These are phyloP conservation scores for Peniophora sp. DNA, from an alignment of 1,284 basidiomycete genomes.

Conservation along the genomic window DNA sequence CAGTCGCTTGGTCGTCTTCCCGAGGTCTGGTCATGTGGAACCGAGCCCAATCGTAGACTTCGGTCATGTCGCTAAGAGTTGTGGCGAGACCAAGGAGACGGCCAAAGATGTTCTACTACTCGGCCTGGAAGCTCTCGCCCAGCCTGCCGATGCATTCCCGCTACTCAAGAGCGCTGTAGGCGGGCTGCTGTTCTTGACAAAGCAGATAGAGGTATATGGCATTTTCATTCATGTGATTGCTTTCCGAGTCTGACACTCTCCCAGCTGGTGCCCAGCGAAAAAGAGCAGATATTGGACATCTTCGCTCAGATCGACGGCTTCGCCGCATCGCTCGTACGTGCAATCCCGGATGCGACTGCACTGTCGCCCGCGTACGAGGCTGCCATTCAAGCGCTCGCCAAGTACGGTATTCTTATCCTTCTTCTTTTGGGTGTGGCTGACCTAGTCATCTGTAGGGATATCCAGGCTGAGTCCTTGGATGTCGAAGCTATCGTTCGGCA, in stretches of 20 bases:
- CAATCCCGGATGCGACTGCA: neutral
- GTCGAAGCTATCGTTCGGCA: neutral
- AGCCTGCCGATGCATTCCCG: neutral
- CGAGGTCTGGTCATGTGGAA: too few species aligned
- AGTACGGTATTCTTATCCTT: neutral
- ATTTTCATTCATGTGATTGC: neutral
- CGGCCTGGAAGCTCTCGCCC: neutral
- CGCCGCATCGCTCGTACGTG: neutral
- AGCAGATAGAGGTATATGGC: neutral
- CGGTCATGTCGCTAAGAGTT: too few species aligned
- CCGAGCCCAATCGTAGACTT: too few species aligned
- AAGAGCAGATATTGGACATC: neutral
- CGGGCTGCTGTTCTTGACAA: neutral
- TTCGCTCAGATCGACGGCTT: neutral
- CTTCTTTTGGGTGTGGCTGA: neutral
- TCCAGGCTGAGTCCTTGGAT: neutral
- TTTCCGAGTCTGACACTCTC: neutral
- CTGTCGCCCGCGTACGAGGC: neutral
- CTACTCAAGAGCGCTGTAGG: neutral
- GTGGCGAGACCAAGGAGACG: too few species aligned
- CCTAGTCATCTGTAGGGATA: neutral
- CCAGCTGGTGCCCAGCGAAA: neutral
- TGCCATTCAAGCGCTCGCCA: neutral
- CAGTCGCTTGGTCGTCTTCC: too few species aligned
- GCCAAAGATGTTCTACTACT: neutral